Base-by-base conservation (phyloP, 1,139 yeast genomes). In the Candida sanyaensis region DNA sequence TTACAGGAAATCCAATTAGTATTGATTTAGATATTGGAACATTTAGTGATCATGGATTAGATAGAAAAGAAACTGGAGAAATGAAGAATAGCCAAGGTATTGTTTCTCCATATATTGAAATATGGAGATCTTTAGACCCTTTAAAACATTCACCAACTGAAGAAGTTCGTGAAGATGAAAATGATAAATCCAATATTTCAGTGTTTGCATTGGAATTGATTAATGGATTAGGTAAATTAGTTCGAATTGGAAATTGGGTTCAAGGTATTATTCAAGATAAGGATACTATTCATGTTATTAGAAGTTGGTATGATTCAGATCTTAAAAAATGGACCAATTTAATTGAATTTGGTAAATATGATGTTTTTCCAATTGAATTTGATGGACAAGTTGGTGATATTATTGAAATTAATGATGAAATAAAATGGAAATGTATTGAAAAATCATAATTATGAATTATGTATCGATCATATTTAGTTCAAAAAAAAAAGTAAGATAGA, bases 71-170 rank as follows among this genome's bases (percentile, higher is more conserved):
- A 56, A 69, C 74, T 0, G 88, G 88, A 0, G 53, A 55, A 2
- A 81, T 83, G 87, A 54, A 58, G 21, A 79, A 81, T 55, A 73
- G 79, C 1, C 71, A 83, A 0, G 78, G 79, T 0, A 55, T 59
- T n/a, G 56, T 62, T 5, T 77, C 75, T 49, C 68, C 68, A 6
- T 83, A 81, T 55, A 66, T 75, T 31, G 88, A 83, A 61, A 68
- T 80, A 23, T 83, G 88, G 88, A 62, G 83, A 55, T 71, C 79
- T 7, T 58, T 83, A 31, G 78, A 80, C 56, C 75, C 83, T 1
- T 43, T 54, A 3, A 52, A 55, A 7, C 62, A 69, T 13, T 59
- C 70, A 2, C 76, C 77, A 0, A 46, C 44, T 0, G 50, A 46
- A 0, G 68, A 70, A 39, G 72, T 65, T 5, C 56, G 69, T 44